Base-by-base conservation (phyloP, 192 early-diverging fungal species). In the Gamsiella multidivaricata region DNA sequence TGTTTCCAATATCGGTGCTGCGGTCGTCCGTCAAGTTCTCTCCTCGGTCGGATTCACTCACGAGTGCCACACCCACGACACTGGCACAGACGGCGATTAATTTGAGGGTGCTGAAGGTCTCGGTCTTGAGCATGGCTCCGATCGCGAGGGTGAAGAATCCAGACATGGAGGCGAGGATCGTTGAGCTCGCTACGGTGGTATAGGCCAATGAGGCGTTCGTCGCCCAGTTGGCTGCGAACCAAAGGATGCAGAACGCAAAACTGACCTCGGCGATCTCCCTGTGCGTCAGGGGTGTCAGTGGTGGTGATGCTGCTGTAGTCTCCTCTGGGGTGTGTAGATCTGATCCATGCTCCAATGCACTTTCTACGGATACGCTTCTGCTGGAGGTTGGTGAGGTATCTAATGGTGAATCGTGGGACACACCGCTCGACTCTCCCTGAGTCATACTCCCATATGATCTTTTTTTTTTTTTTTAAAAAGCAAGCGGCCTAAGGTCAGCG, bases 211-310 rank as follows among this genome's bases (percentile, higher is more conserved):
- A 90, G 10, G 89, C 85, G 63, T 93, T 94, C 31, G 85, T 90
- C 3, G 86, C 79, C 80, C 88, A 87, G 69, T 93, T 93, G 57
- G 92, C 93, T 31, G 86, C 84, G 83, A 94, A 94, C 93, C 93
- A 94, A 54, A 93, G 76, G 12, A 91, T 72, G 71, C 92, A 92
- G 66, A 94, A 94, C 0, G 69, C 70, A 29, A 90, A 66, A 1
- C 91, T 88, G 41, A 92, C 81, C 63, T 84, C 62, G 0, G 88
- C 88, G 15, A 87, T 88, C 80, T 91, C 84, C 23, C 75, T 42
- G 42, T 69, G 28, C 20, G 20, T 26, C 20, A 63, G 50, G 18
- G 63, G 65, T n/a, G n/a, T n/a, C n/a, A n/a, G n/a, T n/a, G n/a
- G n/a, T n/a, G n/a, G n/a, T n/a, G n/a, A n/a, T n/a, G n/a, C n/a